phyloP scores from a whole-genome alignment of 2,329 filamentous ascomycete species.

The Podosphaera leucotricha region DNA sequence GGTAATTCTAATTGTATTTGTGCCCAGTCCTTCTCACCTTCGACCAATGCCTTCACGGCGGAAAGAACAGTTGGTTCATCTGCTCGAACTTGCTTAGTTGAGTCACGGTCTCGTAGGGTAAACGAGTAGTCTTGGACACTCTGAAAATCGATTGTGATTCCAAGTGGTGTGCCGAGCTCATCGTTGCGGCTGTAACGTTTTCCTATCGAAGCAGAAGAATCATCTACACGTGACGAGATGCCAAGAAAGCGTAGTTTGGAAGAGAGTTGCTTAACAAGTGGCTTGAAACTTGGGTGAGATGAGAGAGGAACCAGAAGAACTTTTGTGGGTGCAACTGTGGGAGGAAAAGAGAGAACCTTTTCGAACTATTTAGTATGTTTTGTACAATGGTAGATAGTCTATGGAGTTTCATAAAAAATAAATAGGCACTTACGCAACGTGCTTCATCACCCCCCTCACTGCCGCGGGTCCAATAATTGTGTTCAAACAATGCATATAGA shows the following conservation, averaged over 20 bases:
- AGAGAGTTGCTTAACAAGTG: slow-evolving; percentile 50
- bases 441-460: slow-evolving; percentile 53
- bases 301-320: slow-evolving; percentile 81
- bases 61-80: slow-evolving; percentile 56
- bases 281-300: slow-evolving; percentile 54
- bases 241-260: slow-evolving; percentile 52
- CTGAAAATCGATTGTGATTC: slow-evolving; percentile 90
- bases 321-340: slow-evolving; percentile 74
- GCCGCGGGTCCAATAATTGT: slow-evolving; percentile 75
- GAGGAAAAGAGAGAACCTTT: slow-evolving; percentile 52
- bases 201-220: slow-evolving; percentile 76
- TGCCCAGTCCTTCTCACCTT: slow-evolving; percentile 31
- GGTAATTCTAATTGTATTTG: slow-evolving; percentile 60
- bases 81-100: slow-evolving; percentile 72
- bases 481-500: slow-evolving; percentile 78
- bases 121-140: slow-evolving; percentile 68
- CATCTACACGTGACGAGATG: slow-evolving; percentile 68
- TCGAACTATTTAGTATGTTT: slow-evolving; percentile 2
- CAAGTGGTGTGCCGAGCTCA: slow-evolving; percentile 82
- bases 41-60: slow-evolving; percentile 32
- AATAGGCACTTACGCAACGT: slow-evolving; percentile 46
- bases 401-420: neutral
- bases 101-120: slow-evolving; percentile 76
- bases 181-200: slow-evolving; percentile 91
- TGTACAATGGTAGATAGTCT: neutral